Conservation (phyloP, 352 stramenopile genomes). For the Globisporangium abappressorium region DNA sequence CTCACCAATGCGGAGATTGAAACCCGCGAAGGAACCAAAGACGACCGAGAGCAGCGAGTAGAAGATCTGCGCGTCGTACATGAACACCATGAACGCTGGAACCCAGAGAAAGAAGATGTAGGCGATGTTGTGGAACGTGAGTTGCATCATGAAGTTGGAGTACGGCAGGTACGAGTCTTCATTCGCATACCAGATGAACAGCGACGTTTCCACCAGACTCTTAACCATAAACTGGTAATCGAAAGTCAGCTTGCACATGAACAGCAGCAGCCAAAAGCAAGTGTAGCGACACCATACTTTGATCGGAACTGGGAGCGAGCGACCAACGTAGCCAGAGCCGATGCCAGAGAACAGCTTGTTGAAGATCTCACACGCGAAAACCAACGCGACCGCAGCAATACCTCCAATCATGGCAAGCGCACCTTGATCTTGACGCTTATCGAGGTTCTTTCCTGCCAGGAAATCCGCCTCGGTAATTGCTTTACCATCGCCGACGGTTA, state of each 20-base stretch:
- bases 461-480: constrained; percentile 9
- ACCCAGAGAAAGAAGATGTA: constrained; percentile 86
- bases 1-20: constrained; percentile 85
- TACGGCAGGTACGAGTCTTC: constrained; percentile 69
- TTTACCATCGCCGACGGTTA: constrained; percentile 38
- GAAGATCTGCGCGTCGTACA: constrained; percentile 88
- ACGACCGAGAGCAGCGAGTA: constrained; percentile 79
- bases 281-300: constrained; percentile 69
- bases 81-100: constrained; percentile 78
- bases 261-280: constrained; percentile 82
- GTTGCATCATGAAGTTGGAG: constrained; percentile 81
- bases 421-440: constrained; percentile 53
- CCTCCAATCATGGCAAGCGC: constrained; percentile 61
- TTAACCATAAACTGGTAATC: constrained; percentile 89
- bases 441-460: constrained; percentile 23
- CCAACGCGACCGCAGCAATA: constrained; percentile 37
- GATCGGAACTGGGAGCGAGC: constrained; percentile 70
- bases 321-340: constrained; percentile 68
- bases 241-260: constrained; percentile 74
- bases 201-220: constrained; percentile 74
- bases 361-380: constrained; percentile 61
- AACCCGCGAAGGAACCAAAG: constrained; percentile 77
- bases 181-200: constrained; percentile 85
- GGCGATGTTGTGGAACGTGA: constrained; percentile 82
- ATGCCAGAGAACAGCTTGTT: constrained; percentile 75